Base-by-base conservation (phyloP, 306 rosid genomes). In the Castanopsis chinensis region DNA sequence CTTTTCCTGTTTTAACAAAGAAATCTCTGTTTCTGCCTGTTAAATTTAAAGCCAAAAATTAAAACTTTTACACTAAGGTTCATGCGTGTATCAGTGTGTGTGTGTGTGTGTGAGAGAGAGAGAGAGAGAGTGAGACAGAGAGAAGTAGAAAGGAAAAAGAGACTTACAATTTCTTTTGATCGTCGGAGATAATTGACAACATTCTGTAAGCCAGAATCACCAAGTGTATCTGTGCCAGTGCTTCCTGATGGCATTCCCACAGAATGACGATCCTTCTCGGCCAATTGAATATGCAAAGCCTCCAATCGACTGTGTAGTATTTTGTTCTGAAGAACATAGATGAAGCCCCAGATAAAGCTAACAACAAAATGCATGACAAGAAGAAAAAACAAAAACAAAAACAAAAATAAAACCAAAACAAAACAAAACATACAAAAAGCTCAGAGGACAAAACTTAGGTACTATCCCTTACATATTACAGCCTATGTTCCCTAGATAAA, bases 1-100 rank as follows among this genome's bases (percentile, higher is more conserved):
- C 78, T 90, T 95, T 81, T 95, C 98, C 80, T 91, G 97, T 83
- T 90, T 95, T 78, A 93, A 76, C 78, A 93, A 86, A 5, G 99
- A 89, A 71, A 91, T 87, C 84, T 95, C 98, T 71, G 97, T 93
- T 86, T 91, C 99, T 28, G 98, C 93, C 99, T 95, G 97, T 82
- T 33, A 69, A 60, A 78, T 49, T 58, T 63, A 23, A 84, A 70
- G 68, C 61, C 54, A 72, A 55, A 20, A 69, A 64, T 2, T 54
- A 20, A 5, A 60, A 23, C 6, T 14, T 14, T 69, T 9, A 74
- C 21, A 68, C 25, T 5, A 2, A 8, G 45, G 45, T 41, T 41
- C 1, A 49, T 28, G 33, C 3, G 1, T 59, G 32, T 59, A 18
- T 59, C 32, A 6, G 17, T 18, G 18, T 28, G 28, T 5, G 3